Percentiles rank a stretch among this genome's conserved stretches.
Evolutionary conservation across 2,329 filamentous ascomycete genomes (phyloP).

Genomic region (Rhinocladiella mackenziei): DNA sequence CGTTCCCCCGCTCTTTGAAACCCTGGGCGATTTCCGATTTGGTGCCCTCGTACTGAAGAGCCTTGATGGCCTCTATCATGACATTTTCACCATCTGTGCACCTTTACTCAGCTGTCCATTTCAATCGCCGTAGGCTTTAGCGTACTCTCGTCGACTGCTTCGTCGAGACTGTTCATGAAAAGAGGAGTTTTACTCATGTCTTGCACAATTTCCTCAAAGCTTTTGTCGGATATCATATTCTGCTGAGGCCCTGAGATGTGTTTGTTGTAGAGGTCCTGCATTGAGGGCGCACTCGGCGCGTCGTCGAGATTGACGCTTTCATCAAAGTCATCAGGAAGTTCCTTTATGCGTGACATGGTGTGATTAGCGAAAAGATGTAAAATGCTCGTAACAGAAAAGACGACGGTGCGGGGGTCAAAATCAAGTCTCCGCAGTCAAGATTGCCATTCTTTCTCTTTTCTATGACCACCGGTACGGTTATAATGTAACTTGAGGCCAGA

Average conservation of each 20-base stretch:
- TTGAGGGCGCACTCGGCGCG: slow-evolving; percentile 25
- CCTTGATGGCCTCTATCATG: slow-evolving; percentile 79
- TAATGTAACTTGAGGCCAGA: too few species aligned
- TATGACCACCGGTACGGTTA: too few species aligned
- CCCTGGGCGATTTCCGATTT: slow-evolving; percentile 74
- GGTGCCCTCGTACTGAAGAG: slow-evolving; percentile 88
- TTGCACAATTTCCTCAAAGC: slow-evolving; percentile 54
- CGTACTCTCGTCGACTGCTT: slow-evolving; percentile 53
- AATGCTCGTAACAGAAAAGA: too few species aligned
- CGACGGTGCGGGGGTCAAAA: slow-evolving; percentile 3
- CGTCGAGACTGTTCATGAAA: slow-evolving; percentile 89
- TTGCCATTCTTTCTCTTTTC: background rate
- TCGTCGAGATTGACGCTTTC: slow-evolving; percentile 44
- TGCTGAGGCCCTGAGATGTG: slow-evolving; percentile 33
- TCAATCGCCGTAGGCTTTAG: slow-evolving; percentile 7
- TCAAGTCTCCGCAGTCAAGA: background rate
- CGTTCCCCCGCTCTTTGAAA: slow-evolving; percentile 91
- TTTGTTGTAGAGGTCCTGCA: slow-evolving; percentile 28
- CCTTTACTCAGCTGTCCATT: slow-evolving; percentile 15
- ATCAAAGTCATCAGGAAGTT: slow-evolving; percentile 50
- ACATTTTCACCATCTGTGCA: slow-evolving; percentile 64
- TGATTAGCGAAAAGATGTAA: background rate
- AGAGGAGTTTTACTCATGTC: slow-evolving; percentile 71
- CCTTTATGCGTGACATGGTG: slow-evolving; percentile 41
- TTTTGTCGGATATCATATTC: slow-evolving; percentile 24